A percentile compares a stretch with the other conserved stretches of the same genome.
phyloP scores from a whole-genome alignment of 2,329 filamentous ascomycete species.

The Emmonsiellopsis sp. region DNA sequence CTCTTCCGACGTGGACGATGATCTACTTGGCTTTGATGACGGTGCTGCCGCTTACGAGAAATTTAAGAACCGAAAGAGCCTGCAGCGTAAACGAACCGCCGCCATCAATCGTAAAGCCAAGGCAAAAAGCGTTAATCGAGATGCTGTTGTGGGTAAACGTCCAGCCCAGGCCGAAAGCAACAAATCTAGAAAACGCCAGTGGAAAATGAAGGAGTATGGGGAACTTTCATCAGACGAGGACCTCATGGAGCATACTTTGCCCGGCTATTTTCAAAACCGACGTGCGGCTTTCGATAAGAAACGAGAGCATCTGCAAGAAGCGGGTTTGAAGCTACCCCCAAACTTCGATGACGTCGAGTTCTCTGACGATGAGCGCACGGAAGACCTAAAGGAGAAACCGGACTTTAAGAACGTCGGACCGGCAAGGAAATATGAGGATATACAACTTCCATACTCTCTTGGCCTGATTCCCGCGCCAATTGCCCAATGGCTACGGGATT shows the following conservation, averaged over 20 bases:
- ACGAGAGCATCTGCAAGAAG: constrained; percentile 51
- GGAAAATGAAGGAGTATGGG: constrained; percentile 32
- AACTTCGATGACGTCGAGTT: constrained; percentile 68
- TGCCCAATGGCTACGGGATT: constrained; percentile 83
- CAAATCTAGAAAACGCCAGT: constrained; percentile 18
- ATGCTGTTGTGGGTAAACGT: constrained; percentile 28
- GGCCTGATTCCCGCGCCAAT: constrained; percentile 81
- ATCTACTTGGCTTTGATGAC: constrained; percentile 28
- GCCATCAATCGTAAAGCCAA: constrained; percentile 41
- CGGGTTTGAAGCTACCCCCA: constrained; percentile 68
- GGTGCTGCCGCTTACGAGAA: constrained; percentile 46
- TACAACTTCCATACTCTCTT: constrained; percentile 63
- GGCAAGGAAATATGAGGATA: constrained; percentile 62
- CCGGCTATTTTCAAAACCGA: constrained; percentile 64
- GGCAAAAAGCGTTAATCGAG: constrained; percentile 34
- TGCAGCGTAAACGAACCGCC: constrained; percentile 44
- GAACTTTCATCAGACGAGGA: constrained; percentile 46
- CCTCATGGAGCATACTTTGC: constrained; percentile 52
- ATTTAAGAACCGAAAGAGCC: constrained; percentile 53
- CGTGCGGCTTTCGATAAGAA: constrained; percentile 58
- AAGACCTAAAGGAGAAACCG: constrained; percentile 60
- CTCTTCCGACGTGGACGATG: constrained; percentile 17
- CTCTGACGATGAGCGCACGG: constrained; percentile 57
- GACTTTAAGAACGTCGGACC: constrained; percentile 55
- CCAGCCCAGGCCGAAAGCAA: constrained; percentile 21